Conservation (phyloP, 495 filamentous ascomycete species). For the Penicillium taxi region DNA sequence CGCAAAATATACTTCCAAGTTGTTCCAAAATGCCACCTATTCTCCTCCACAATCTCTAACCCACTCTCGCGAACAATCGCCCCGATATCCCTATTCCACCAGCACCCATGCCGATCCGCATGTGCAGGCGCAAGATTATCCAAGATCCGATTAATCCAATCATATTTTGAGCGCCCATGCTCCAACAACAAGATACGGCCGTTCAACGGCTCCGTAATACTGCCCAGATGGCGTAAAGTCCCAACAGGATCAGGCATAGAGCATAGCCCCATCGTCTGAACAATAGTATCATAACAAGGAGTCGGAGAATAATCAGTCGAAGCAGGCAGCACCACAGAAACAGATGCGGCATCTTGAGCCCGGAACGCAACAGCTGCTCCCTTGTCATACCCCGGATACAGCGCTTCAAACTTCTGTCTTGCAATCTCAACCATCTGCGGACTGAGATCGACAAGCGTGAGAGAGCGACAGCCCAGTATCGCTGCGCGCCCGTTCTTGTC, state of each 20-base stretch:
- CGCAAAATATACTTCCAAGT: constrained; percentile 59
- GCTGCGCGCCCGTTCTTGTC: constrained; percentile 46
- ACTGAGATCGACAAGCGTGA: constrained; percentile 60
- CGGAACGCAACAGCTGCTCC: constrained; percentile 33
- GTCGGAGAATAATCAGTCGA: not conserved
- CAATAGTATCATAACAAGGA: constrained; percentile 65
- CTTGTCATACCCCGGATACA: constrained; percentile 35
- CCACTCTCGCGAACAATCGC: constrained; percentile 70
- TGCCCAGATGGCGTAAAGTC: constrained; percentile 49
- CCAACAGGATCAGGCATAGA: constrained; percentile 66
- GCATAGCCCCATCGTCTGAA: constrained; percentile 93
- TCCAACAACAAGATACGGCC: constrained; percentile 82
- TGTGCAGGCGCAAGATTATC: constrained; percentile 71
- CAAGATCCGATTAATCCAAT: constrained; percentile 69
- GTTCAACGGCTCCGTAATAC: constrained; percentile 35
- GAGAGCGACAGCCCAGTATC: constrained; percentile 35
- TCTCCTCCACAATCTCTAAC: constrained; percentile 66
- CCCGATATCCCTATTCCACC: constrained; percentile 93
- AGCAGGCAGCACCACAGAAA: constrained; percentile 12
- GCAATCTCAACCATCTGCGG: constrained; percentile 55
- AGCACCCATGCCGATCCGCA: constrained; percentile 83
- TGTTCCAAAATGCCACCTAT: constrained; percentile 68
- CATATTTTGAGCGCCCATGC: constrained; percentile 74
- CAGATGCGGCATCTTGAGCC: constrained; percentile 30
- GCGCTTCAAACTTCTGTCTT: constrained; percentile 47